Base-by-base conservation (phyloP, 2,329 filamentous ascomycete species). In the Hypoxylon sp. region DNA sequence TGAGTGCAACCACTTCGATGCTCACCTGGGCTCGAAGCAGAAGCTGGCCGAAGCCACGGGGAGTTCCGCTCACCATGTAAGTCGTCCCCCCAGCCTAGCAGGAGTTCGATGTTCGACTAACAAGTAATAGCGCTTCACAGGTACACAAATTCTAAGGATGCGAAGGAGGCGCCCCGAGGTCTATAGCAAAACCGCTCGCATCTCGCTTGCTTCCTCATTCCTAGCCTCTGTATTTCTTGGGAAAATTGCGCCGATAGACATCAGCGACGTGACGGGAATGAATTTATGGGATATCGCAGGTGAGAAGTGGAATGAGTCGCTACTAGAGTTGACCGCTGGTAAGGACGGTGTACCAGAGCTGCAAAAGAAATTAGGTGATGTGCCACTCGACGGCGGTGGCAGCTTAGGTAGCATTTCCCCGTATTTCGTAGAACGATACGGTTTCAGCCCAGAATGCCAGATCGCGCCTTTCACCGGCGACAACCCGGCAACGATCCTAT, bases 121-220 rank as follows among this genome's bases (percentile, higher is more conserved):
- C 63, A 49, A 2, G 36, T 52, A 36, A 60, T 73, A 94, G 92
- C 91, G 96, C 68, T 99, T 99, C 83, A 98, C 95, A 25, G 96
- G 96, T n/a, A 92, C 93, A 2, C 96, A 99, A 80, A 98, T 99
- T 75, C 88, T 98, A 80, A 89, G 94, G 11, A 94, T 98, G 79
- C 90, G 91, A 72, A 87, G 89, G 62, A 92, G 92, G 71, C 88
- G 94, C 71, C 93, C 95, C 0, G 87, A 92, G 3, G 91, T 93
- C 72, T 98, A 98, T 80, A 85, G 87, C 67, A 87, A 89, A 30
- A 97, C 96, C 0, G 85, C 89, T 10, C 90, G 93, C 62, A 97
- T 99, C 77, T 97, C 94, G 1, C 90, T 98, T 49, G 94, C 98
- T 13, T 98, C 95, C 0, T 98, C 95, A 0, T 99, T 97, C 84